Conservation (phyloP, 139 green algal genomes). For the Eudorina sp. region DNA sequence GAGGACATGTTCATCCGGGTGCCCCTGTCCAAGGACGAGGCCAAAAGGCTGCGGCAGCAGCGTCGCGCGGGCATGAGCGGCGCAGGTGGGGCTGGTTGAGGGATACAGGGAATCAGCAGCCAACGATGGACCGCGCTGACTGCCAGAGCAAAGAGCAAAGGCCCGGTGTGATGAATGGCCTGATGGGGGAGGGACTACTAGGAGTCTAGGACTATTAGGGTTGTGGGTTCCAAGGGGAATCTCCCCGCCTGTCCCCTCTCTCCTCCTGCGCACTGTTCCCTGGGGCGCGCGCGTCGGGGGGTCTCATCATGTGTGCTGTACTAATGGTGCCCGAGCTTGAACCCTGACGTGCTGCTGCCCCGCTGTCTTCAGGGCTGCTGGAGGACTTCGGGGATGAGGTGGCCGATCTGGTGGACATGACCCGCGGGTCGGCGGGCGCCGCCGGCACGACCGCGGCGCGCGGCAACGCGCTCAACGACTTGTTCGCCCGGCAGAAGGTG, state of each 20-base stretch:
- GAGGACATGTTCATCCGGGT: conserved; percentile 94
- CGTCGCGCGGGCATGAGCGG: conserved; percentile 51
- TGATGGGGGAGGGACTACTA: too few relatives aligned
- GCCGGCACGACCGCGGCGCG: background rate
- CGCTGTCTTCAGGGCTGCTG: conserved; percentile 60
- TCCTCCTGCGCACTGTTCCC: too few relatives aligned
- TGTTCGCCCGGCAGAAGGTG: conserved; percentile 70
- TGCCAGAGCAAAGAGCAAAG: too few relatives aligned
- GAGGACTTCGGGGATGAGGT: conserved; percentile 97
- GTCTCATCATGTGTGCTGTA: too few relatives aligned
- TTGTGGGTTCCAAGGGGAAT: too few relatives aligned
- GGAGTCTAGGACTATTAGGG: too few relatives aligned
- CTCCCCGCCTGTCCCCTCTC: too few relatives aligned
- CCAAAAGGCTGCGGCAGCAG: conserved; percentile 78
- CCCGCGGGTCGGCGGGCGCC: conserved; percentile 25
- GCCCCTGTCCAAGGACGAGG: conserved; percentile 86
- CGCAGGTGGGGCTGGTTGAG: background rate
- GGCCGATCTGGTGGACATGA: conserved; percentile 81
- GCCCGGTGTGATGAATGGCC: too few relatives aligned
- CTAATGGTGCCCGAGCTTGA: background rate
- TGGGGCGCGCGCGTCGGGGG: too few relatives aligned
- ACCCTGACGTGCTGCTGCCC: background rate
- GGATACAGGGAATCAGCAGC: too few relatives aligned
- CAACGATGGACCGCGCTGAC: too few relatives aligned
- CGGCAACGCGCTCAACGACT: conserved; percentile 56